Percentiles rank a stretch among this genome's conserved stretches.
phyloP scores from a whole-genome alignment of 2,329 filamentous ascomycete genomes.

The Fusarium sp. region DNA sequence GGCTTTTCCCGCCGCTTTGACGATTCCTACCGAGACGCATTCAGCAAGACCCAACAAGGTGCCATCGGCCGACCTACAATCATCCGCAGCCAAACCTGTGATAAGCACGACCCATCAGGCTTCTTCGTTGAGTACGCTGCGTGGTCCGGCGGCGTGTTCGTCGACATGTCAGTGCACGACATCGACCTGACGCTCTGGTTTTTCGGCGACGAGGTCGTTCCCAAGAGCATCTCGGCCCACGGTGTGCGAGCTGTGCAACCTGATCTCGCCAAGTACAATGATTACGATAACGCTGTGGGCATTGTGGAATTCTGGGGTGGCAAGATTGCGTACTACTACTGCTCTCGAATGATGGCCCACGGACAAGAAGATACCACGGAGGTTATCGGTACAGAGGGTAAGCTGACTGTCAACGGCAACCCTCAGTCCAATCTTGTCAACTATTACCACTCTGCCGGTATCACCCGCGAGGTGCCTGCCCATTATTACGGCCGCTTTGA shows the following conservation, averaged over 20 bases:
- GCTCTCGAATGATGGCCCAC: constrained; percentile 74
- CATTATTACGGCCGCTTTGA: constrained; percentile 74
- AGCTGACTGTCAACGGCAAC: constrained; percentile 70
- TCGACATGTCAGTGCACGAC: constrained; percentile 77
- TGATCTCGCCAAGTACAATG: constrained; percentile 48
- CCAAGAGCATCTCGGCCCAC: constrained; percentile 48
- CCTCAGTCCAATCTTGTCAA: constrained; percentile 65
- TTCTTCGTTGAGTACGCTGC: constrained; percentile 77
- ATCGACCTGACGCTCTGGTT: constrained; percentile 59
- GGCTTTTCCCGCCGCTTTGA: constrained; percentile 64
- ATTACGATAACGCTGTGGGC: constrained; percentile 55
- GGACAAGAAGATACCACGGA: constrained; percentile 76
- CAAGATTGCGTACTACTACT: constrained; percentile 73
- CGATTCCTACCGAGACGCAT: constrained; percentile 71
- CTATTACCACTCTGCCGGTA: constrained; percentile 61
- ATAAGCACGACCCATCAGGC: constrained; percentile 72
- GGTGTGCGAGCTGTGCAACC: constrained; percentile 50
- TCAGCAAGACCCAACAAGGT: constrained; percentile 61
- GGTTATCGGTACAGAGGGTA: constrained; percentile 74
- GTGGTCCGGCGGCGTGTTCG: constrained; percentile 75
- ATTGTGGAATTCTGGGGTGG: constrained; percentile 74
- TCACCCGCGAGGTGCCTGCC: constrained; percentile 69
- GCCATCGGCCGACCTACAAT: constrained; percentile 70
- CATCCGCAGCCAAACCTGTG: constrained; percentile 74
- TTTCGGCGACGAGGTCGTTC: constrained; percentile 48